Evolutionary conservation across 2,329 filamentous ascomycete species (phyloP), one percentile per base, ranked within the genome.

Genomic region (Aspergillus versicolor): DNA sequence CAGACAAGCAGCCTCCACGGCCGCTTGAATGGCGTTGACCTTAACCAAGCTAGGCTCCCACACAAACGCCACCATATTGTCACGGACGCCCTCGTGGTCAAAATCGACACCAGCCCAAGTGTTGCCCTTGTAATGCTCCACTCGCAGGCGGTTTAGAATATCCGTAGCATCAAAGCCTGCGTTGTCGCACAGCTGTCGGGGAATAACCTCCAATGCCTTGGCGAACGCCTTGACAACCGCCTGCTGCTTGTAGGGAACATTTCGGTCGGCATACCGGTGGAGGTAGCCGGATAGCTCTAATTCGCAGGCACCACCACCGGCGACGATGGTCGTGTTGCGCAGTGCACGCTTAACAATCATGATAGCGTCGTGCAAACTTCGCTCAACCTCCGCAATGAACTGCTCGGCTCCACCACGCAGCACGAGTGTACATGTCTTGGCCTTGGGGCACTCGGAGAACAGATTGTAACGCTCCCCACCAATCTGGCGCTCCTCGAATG

Each of bases 281-380:
- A 99, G 85, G 78, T 96, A 95, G 40, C 92, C 89, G 6, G 92
- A 97, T 52, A 97, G 77, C 75, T 97, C 94, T 93, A 99, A 97
- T 82, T 99, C 94, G 68, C 84, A 87, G 17, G 94, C 93, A 73
- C 94, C 94, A 67, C 94, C 94, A 68, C 94, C 94, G 45, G 92
- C 94, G 24, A 99, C 94, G 64, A 99, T 96, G 72, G 86, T 90
- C 71, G 88, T 88, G 82, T 97, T 96, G 81, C 91, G 91, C 77
- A 97, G 91, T 27, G 94, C 91, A 61, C 95, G 92, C 86, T 97
- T 97, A 72, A 99, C 94, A 70, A 99, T 96, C 94, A 99, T 99
- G 78, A 99, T 97, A 67, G 94, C 94, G 71, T 99, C 94, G 82
- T 99, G 94, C 65, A 99, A 84, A 72, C 91, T 96, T 63, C 94